These are phyloP conservation scores for Trypanosoma congolense DNA, from an alignment of 208 protist genomes.

Conservation along the genomic window DNA sequence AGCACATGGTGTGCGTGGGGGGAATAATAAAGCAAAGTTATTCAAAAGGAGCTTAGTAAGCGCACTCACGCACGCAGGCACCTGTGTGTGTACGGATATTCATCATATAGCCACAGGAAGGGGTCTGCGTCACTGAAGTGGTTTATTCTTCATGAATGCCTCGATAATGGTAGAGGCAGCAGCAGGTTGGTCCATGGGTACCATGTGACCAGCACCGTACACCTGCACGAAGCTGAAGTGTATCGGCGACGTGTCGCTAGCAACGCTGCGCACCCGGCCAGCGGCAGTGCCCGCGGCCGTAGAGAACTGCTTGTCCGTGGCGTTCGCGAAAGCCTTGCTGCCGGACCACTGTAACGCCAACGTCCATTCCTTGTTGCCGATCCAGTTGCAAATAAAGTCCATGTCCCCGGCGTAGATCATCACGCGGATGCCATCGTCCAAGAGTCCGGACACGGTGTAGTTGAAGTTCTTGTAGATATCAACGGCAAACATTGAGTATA, in stretches of 20 bases:
- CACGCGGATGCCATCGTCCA: conserved; percentile 65
- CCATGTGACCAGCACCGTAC: conserved; percentile 84
- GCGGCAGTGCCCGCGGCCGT: conserved; percentile 14
- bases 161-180: conserved; percentile 41
- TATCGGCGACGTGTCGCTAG: conserved; percentile 13
- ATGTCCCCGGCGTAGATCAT: conserved; percentile 88
- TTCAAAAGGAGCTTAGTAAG: too few relatives aligned
- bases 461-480: conserved; percentile 76
- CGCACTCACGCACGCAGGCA: too few relatives aligned
- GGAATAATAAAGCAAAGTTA: too few relatives aligned
- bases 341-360: conserved; percentile 65
- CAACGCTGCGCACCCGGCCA: conserved; percentile 25
- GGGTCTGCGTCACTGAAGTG: conserved; percentile 7
- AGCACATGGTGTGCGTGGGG: too few relatives aligned
- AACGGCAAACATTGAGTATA: conserved; percentile 33
- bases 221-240: conserved; percentile 76
- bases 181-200: conserved; percentile 82
- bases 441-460: conserved; percentile 45
- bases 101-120: too few relatives aligned
- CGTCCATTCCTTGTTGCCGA: conserved; percentile 86
- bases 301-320: conserved; percentile 26
- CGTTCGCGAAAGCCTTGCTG: conserved; percentile 43
- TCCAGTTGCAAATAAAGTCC: conserved; percentile 92
- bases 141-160: conserved; percentile 33
- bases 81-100: too few relatives aligned